These are phyloP conservation scores for Pythium oligandrum DNA, from an alignment of 352 stramenopile genomes.

Conservation along the genomic window DNA sequence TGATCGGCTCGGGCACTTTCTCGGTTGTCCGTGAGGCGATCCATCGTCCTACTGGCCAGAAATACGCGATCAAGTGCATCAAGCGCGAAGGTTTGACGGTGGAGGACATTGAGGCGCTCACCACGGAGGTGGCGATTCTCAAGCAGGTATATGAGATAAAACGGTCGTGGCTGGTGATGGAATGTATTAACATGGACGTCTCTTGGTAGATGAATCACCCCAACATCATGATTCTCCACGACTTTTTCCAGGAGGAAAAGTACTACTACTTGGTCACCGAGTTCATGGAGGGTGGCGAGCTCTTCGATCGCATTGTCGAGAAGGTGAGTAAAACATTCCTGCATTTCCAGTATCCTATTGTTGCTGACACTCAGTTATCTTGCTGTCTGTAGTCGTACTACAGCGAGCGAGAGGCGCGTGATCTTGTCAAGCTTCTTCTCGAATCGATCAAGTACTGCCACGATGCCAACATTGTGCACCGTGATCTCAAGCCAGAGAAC, in stretches of 20 bases:
- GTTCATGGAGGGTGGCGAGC: slow-evolving; percentile 91
- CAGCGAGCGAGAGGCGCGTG: slow-evolving; percentile 83
- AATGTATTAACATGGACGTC: neutral
- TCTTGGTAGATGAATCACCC: slow-evolving; percentile 82
- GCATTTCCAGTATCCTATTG: too few species aligned
- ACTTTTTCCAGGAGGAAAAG: slow-evolving; percentile 92
- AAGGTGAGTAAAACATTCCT: slow-evolving; percentile 36
- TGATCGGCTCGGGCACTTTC: slow-evolving; percentile 88
- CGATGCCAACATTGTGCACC: slow-evolving; percentile 79
- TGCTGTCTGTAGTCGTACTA: slow-evolving; percentile 68
- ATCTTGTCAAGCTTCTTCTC: slow-evolving; percentile 80
- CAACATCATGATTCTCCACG: slow-evolving; percentile 91
- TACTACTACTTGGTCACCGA: slow-evolving; percentile 98
- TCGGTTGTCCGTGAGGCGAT: slow-evolving; percentile 83
- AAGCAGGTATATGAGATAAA: slow-evolving; percentile 53
- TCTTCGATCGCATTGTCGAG: slow-evolving; percentile 85
- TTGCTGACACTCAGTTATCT: too few species aligned
- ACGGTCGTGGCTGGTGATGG: neutral
- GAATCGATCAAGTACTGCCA: slow-evolving; percentile 89
- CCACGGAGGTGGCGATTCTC: slow-evolving; percentile 79
- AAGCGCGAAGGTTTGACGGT: slow-evolving; percentile 83
- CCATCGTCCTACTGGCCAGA: slow-evolving; percentile 77
- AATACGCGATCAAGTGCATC: slow-evolving; percentile 92
- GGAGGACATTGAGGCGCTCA: slow-evolving; percentile 85
- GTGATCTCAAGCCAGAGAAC: slow-evolving; percentile 84